Evolutionary conservation across 1,284 basidiomycete genomes (phyloP).

Genomic region (Lentinula novae-zelandiae): DNA sequence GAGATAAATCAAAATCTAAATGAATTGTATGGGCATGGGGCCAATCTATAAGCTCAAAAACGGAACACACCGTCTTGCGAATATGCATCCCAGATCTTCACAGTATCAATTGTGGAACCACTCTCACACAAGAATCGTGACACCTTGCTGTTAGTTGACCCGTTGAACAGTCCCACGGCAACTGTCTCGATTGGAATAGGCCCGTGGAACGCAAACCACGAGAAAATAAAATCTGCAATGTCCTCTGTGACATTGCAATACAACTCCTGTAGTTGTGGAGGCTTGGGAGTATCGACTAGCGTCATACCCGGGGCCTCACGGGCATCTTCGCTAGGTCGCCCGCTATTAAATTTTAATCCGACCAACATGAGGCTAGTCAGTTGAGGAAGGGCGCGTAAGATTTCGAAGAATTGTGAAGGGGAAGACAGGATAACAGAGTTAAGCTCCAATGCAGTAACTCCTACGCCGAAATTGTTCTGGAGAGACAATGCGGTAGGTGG

Average conservation of each 20-base stretch:
- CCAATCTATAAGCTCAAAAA: background rate
- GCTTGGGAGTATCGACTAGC: background rate
- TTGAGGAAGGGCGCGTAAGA: background rate
- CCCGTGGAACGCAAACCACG: constrained; percentile 4
- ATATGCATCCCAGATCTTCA: constrained; percentile 10
- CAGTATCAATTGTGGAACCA: background rate
- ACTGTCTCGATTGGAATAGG: background rate
- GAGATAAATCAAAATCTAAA: constrained; percentile 9
- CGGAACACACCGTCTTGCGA: background rate
- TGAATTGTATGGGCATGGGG: background rate
- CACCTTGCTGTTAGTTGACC: background rate
- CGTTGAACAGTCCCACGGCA: constrained; percentile 1
- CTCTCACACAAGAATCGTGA: background rate
- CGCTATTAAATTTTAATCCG: background rate
- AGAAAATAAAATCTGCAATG: constrained; percentile 1
- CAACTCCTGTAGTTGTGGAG: constrained; percentile 1
- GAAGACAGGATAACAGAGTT: constrained; percentile 3
- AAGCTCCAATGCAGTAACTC: constrained; percentile 2
- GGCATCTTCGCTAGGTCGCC: background rate
- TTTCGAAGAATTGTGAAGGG: constrained; percentile 5
- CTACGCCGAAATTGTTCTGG: background rate
- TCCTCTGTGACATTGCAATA: constrained; percentile 3
- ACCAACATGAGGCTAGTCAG: background rate
- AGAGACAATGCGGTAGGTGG: background rate
- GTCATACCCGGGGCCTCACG: background rate